Conservation (phyloP, 441 rosid genomes). For the Lepidium campestre region DNA sequence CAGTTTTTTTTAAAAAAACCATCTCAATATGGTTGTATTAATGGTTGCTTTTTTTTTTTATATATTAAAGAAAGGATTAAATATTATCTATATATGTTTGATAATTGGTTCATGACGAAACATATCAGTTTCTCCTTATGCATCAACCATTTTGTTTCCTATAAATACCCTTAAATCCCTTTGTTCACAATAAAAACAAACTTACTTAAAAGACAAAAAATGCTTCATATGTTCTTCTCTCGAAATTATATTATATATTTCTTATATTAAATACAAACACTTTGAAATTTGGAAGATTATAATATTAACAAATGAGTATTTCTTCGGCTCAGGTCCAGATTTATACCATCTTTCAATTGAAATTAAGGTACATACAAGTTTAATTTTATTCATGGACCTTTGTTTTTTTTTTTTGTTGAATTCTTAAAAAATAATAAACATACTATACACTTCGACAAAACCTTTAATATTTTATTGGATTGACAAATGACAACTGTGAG, state of each 20-base stretch:
- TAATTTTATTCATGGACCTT: background rate
- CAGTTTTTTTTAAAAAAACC: background rate
- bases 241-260: background rate
- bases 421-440: background rate
- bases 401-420: background rate
- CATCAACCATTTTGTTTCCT: background rate
- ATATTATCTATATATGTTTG: slow-evolving; percentile 8
- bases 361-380: slow-evolving; percentile 22
- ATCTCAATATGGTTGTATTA: background rate
- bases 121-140: background rate
- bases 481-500: slow-evolving; percentile 27
- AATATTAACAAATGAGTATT: background rate
- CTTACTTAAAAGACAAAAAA: background rate
- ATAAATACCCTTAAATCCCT: background rate
- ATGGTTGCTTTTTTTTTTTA: background rate
- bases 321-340: background rate
- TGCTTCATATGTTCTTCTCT: background rate
- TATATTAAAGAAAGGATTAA: background rate
- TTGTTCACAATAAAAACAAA: background rate
- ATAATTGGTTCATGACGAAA: slow-evolving; percentile 1
- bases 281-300: background rate
- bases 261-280: background rate
- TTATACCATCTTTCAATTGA: slow-evolving; percentile 15
- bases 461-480: background rate
- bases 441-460: background rate